Conservation (phyloP, 257 asterid genomes). For the Capsicum chinense region DNA sequence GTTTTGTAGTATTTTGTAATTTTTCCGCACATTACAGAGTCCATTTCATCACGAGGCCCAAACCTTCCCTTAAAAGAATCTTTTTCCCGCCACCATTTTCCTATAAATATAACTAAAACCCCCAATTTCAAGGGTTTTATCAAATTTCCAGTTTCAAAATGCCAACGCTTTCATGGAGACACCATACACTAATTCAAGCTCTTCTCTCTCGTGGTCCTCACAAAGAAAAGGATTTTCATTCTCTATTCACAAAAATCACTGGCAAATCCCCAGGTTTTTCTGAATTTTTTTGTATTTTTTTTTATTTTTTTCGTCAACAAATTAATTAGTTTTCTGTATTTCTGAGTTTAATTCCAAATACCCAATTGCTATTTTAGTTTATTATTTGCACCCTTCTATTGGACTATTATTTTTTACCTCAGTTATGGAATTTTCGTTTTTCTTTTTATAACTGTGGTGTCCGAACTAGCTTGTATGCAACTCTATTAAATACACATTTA, state of each 20-base stretch:
- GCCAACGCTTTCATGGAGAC: slow-evolving; percentile 59
- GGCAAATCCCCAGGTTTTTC: slow-evolving; percentile 60
- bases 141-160: background rate
- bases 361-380: background rate
- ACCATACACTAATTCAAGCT: slow-evolving; percentile 77
- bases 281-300: background rate
- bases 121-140: background rate
- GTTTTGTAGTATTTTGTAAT: too few relatives aligned
- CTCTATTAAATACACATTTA: too few relatives aligned
- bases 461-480: too few relatives aligned
- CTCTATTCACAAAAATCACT: slow-evolving; percentile 55
- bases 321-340: background rate
- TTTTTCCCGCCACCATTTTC: slow-evolving; percentile 5
- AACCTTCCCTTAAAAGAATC: too few relatives aligned
- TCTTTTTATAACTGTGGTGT: too few relatives aligned
- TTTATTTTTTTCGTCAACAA: background rate
- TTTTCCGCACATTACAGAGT: too few relatives aligned
- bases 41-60: background rate
- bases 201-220: slow-evolving; percentile 83
- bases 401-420: too few relatives aligned
- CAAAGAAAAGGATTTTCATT: slow-evolving; percentile 55
- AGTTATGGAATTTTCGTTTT: too few relatives aligned
- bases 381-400: too few relatives aligned
- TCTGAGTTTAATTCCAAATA: background rate
- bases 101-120: background rate